These are phyloP conservation scores for Ascobolus immersus DNA, from an alignment of 495 filamentous ascomycete species.

Conservation along the genomic window DNA sequence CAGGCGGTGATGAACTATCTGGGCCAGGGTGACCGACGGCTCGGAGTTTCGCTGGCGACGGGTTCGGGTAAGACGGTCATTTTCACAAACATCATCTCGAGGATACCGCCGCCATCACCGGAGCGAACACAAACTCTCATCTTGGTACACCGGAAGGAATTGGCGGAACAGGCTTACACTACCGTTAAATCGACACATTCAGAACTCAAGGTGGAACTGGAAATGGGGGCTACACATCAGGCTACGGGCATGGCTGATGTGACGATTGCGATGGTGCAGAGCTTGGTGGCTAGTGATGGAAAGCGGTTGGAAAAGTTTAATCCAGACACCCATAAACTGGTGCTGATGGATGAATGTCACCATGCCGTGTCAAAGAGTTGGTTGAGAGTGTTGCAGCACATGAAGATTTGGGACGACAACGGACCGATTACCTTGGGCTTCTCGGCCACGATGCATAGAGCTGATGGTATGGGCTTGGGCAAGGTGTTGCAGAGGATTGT, in stretches of 20 bases:
- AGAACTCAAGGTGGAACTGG: slow-evolving; percentile 51
- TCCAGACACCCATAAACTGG: slow-evolving; percentile 53
- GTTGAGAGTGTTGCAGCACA: slow-evolving; percentile 38
- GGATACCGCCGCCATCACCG: slow-evolving; percentile 31
- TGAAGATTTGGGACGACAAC: slow-evolving; percentile 13
- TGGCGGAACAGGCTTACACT: slow-evolving; percentile 78
- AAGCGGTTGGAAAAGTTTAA: slow-evolving; percentile 64
- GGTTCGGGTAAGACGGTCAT: slow-evolving; percentile 91
- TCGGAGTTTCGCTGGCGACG: slow-evolving; percentile 78
- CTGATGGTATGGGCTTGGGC: slow-evolving; percentile 68
- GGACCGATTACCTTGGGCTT: slow-evolving; percentile 66
- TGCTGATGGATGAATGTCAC: slow-evolving; percentile 94
- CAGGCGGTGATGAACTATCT: slow-evolving; percentile 53
- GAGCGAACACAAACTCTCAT: slow-evolving; percentile 58
- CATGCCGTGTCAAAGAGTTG: slow-evolving; percentile 77
- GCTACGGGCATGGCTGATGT: slow-evolving; percentile 67
- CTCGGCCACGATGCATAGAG: slow-evolving; percentile 73
- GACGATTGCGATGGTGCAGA: slow-evolving; percentile 73
- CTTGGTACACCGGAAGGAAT: slow-evolving; percentile 69
- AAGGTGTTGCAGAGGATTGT: slow-evolving; percentile 85
- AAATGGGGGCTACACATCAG: slow-evolving; percentile 56
- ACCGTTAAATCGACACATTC: slow-evolving; percentile 70
- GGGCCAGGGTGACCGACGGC: slow-evolving; percentile 44
- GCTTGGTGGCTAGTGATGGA: slow-evolving; percentile 45
- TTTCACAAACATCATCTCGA: slow-evolving; percentile 82